A percentile compares a stretch with the other conserved stretches of the same genome.
Conservation (phyloP, 202 grass and related monocot species). For the Tripidium arundinaceum region DNA sequence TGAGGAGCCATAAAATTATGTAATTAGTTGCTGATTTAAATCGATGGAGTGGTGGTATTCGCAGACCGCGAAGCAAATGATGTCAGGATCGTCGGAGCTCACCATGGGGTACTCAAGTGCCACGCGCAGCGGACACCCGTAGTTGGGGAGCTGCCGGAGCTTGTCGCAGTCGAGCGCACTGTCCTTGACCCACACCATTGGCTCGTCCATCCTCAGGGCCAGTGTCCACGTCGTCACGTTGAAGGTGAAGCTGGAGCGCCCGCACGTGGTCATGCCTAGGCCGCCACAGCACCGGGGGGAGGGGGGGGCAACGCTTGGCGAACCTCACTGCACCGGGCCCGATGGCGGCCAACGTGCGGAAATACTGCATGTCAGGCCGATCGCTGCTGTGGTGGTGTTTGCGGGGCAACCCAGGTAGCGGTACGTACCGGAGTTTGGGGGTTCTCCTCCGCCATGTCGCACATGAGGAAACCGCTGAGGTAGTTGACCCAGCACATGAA, state of each 20-base stretch:
- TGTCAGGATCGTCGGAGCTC: background rate
- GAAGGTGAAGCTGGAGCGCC: background rate
- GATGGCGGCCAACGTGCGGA: background rate
- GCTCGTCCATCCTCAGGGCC: background rate
- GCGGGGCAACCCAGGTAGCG: background rate
- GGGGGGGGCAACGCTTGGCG: background rate
- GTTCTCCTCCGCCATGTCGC: no score
- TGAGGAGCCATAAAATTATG: no score
- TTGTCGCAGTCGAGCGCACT: background rate
- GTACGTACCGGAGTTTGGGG: background rate
- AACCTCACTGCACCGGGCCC: no score
- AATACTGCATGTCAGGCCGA: background rate
- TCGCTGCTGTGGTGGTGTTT: background rate
- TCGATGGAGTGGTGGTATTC: background rate
- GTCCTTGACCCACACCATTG: background rate
- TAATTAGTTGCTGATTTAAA: no score
- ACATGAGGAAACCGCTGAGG: no score
- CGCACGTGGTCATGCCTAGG: background rate
- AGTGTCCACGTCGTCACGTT: background rate
- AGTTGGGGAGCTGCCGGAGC: background rate
- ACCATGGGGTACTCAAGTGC: background rate
- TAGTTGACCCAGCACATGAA: no score
- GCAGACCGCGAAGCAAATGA: background rate
- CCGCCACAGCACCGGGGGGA: background rate
- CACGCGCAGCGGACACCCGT: background rate